Evolutionary conservation across 495 filamentous ascomycete species (phyloP).

Genomic region (Neurospora sp.): DNA sequence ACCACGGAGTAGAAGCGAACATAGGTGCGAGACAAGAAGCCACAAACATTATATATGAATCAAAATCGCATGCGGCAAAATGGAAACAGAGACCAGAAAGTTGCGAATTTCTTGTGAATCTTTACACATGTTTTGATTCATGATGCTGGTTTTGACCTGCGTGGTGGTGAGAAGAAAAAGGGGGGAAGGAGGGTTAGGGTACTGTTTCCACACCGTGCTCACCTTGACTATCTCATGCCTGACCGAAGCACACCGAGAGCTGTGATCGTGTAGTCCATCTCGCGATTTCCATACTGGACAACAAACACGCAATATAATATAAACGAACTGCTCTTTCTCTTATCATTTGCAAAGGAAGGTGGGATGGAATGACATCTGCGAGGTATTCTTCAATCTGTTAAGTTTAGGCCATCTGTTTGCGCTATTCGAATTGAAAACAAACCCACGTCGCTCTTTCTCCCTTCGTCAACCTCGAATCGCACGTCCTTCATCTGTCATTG

Average conservation of each 20-base stretch:
- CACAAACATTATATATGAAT: neutral
- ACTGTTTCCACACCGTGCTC: neutral
- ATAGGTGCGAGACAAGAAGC: neutral
- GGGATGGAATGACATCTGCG: neutral
- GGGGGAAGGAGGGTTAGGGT: neutral
- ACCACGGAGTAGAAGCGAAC: neutral
- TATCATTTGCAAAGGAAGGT: neutral
- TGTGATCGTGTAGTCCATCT: neutral
- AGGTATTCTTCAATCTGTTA: neutral
- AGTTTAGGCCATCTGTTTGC: neutral
- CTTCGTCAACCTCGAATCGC: neutral
- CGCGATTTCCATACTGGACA: neutral
- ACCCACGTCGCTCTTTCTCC: neutral
- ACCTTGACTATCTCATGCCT: neutral
- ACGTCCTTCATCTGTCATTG: neutral
- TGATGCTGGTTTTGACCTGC: neutral
- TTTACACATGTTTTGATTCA: neutral
- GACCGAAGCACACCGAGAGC: neutral
- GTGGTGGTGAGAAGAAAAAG: neutral
- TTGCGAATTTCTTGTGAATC: neutral
- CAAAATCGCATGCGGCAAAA: neutral
- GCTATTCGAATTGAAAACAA: neutral
- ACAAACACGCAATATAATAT: neutral
- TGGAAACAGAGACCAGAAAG: slow-evolving; percentile 1
- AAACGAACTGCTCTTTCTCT: neutral